Evolutionary conservation across 371 early-diverging fungal species (phyloP), one percentile per base, ranked within the genome.

Genomic region (Fennellomyces sp.): DNA sequence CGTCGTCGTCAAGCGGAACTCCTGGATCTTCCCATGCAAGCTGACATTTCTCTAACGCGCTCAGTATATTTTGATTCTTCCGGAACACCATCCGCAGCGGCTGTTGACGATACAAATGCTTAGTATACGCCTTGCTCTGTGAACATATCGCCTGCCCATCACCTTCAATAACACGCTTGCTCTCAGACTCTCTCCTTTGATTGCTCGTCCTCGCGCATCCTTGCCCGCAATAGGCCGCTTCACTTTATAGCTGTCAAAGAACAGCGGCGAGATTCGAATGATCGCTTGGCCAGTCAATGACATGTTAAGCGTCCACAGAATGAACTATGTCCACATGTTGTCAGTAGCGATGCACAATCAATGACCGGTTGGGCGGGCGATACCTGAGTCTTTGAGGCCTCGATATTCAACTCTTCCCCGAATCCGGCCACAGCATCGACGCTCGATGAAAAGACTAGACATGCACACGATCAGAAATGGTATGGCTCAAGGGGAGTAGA

Each of bases 351-450:
- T n/a, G n/a, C n/a, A n/a, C n/a, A n/a, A n/a, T n/a, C n/a, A n/a
- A n/a, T n/a, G n/a, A n/a, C n/a, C n/a, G n/a, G n/a, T n/a, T n/a
- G n/a, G n/a, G n/a, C n/a, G n/a, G n/a, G n/a, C n/a, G n/a, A n/a
- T 54, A 69, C 69, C 62, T 69, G 69, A 6, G 57, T 56, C 49
- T 57, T 60, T 48, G 51, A 57, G 13, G 65, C 65, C 29, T 69
- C 69, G 23, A 69, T 54, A 10, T 61, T 58, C 21, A 69, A 47
- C 39, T 69, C 69, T 7, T 69, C 69, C 28, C 69, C 64, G 54
- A 61, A 61, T 19, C 53, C 61, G 2, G 57, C 64, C 13, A 68
- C 35, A 6, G 68, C 61, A 25, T 51, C 64, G n/a, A 68, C 17
- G 27, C 27, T 56, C 13, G 41, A 48, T 5, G 64, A 35, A 50